Evolutionary conservation across 257 asterid genomes (phyloP), one percentile per base, ranked within the genome.

Genomic region (Voacanga thouarsii): DNA sequence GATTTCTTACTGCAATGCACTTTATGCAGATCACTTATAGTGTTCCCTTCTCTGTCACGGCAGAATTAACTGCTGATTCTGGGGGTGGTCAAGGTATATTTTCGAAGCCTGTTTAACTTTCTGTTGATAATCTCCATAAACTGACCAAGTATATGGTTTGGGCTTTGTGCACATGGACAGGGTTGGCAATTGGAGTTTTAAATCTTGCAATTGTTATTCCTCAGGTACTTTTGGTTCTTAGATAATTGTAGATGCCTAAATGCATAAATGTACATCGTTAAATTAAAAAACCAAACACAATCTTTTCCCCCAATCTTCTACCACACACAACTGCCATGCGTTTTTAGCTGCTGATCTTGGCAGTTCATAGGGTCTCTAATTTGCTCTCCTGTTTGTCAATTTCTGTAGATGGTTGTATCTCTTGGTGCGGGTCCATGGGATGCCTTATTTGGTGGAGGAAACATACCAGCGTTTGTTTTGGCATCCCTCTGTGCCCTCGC

Each of bases 381-480:
- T 55, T 77, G 71, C 51, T 37, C 26, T 45, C 12, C 23, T 65
- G 1, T 69, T 33, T 28, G 16, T 51, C 63, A 15, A 21, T 33
- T n/a, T 53, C 63, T 16, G 61, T 77, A 96, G 99, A 96, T 93
- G 99, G 80, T 93, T 21, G 91, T 96, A 18, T 96, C 99, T 72
- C 97, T 96, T 77, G 99, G 99, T 45, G 99, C 99, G 15, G 99
- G 99, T 57, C 99, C 99, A 53, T 96, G 99, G 97, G 99, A 96
- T 85, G 98, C 97, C 74, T 86, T 96, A 77, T 95, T 95, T 80
- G 99, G 99, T 44, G 99, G 99, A 57, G 98, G 99, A 60, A 95
- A 95, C 84, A 72, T 89, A 83, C 99, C 99, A 12, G 99, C 99
- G 33, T 95, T 95, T 80, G 96, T 79, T 72, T 85, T 94, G 79